Percentiles rank a stretch among this genome's conserved stretches.
phyloP scores from a whole-genome alignment of 1,284 basidiomycete species.

The Agaricales sp. region DNA sequence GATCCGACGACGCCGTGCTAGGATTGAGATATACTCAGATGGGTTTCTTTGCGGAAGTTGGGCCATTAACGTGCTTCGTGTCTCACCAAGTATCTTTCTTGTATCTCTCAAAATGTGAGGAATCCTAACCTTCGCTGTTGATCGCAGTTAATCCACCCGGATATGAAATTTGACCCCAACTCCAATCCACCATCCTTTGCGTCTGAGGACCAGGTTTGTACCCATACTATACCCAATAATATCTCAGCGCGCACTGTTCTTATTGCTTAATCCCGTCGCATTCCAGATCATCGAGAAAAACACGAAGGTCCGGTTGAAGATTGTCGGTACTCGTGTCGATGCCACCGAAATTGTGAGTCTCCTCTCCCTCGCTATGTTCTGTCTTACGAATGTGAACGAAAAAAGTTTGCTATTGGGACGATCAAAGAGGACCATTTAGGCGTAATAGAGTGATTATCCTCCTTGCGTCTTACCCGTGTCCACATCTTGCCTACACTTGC shows the following conservation, averaged over 20 bases:
- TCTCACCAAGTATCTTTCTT: conserved; percentile 72
- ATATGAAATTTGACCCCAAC: conserved; percentile 88
- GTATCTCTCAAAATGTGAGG: conserved; percentile 12
- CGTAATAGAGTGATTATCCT: conserved; percentile 47
- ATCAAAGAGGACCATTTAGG: conserved; percentile 94
- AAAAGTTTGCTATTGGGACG: conserved; percentile 83
- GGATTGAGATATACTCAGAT: conserved; percentile 60
- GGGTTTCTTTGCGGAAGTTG: conserved; percentile 97
- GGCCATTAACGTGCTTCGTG: conserved; percentile 87
- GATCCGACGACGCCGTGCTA: too few relatives aligned
- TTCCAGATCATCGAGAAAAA: conserved; percentile 85
- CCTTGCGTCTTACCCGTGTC: not conserved
- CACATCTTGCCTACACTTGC: too few relatives aligned
- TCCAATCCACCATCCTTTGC: conserved; percentile 88
- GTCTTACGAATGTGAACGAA: conserved; percentile 1
- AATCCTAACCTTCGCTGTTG: conserved; percentile 10
- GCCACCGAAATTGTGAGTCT: conserved; percentile 88
- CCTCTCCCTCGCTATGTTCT: conserved; percentile 1
- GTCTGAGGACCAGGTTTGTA: conserved; percentile 73
- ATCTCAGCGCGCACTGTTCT: not conserved
- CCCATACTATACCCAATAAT: not conserved
- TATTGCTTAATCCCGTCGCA: conserved; percentile 5
- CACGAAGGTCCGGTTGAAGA: conserved; percentile 86
- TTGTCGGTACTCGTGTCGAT: conserved; percentile 94
- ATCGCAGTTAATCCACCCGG: conserved; percentile 73